phyloP scores from a whole-genome alignment of 2,329 filamentous ascomycete genomes.

The Cryphonectria naterciae region DNA sequence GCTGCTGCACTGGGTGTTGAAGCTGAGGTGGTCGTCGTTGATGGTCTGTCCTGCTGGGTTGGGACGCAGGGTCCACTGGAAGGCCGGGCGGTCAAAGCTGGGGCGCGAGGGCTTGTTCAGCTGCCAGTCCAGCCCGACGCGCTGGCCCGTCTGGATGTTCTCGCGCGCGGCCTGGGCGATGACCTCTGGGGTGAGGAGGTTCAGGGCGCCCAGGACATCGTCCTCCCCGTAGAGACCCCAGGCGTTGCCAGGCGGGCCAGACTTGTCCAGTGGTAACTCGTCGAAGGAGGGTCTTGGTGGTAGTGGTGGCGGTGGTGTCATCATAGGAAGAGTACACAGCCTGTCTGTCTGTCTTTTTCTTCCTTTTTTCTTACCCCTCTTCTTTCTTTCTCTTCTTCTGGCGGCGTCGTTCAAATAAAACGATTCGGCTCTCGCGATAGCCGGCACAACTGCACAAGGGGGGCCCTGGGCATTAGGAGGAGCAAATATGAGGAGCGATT shows the following conservation, averaged over 20 bases:
- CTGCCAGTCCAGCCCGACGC: slow-evolving; percentile 29
- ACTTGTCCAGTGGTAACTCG: slow-evolving; percentile 9
- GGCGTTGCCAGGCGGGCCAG: slow-evolving; percentile 13
- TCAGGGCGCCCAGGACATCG: slow-evolving; percentile 31
- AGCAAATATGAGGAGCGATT: not conserved
- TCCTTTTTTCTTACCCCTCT: not conserved
- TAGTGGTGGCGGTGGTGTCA: not conserved
- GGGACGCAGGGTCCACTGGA: not conserved
- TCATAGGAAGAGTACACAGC: not conserved
- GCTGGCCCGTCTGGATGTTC: slow-evolving; percentile 26
- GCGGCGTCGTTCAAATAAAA: not conserved
- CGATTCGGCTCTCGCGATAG: not conserved
- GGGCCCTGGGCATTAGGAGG: not conserved
- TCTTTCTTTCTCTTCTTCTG: not conserved
- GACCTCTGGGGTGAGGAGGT: slow-evolving; percentile 32
- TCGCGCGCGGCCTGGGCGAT: slow-evolving; percentile 25
- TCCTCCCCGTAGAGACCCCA: slow-evolving; percentile 20
- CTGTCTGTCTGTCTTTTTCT: not conserved
- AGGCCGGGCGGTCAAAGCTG: slow-evolving; percentile 13
- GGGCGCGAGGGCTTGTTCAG: slow-evolving; percentile 14
- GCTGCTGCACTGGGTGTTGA: slow-evolving; percentile 54
- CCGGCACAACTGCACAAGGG: not conserved
- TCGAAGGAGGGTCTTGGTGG: slow-evolving; percentile 5
- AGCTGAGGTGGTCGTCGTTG: slow-evolving; percentile 38
- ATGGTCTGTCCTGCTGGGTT: not conserved